A percentile compares a stretch with the other conserved stretches of the same genome.
Conservation (phyloP, 148 eudicot genomes). For the Spergularia marina region DNA sequence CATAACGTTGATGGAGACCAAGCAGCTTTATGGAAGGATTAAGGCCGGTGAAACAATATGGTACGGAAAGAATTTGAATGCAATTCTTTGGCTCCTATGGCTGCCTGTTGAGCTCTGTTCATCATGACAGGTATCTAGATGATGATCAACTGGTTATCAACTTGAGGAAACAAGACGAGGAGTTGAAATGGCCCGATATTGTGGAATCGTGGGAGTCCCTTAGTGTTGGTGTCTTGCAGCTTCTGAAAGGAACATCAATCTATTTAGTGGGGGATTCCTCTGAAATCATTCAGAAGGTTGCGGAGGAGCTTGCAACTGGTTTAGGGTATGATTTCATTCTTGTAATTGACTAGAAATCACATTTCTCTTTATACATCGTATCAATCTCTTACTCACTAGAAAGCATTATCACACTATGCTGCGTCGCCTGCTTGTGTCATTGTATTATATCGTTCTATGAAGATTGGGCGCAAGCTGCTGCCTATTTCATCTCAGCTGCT, state of each 20-base stretch:
- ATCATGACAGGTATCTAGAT: slow-evolving; percentile 67
- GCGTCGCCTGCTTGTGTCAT: neutral
- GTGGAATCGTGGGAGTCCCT: slow-evolving; percentile 94
- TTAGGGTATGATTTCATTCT: slow-evolving; percentile 50
- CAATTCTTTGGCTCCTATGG: neutral
- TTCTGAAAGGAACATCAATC: slow-evolving; percentile 76
- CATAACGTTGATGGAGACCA: slow-evolving; percentile 65
- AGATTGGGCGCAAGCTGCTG: neutral
- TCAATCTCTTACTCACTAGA: neutral
- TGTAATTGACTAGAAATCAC: neutral
- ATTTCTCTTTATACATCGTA: neutral
- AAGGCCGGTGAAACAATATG: slow-evolving; percentile 97
- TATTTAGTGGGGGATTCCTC: slow-evolving; percentile 83
- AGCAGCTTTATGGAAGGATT: slow-evolving; percentile 63
- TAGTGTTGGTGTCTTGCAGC: slow-evolving; percentile 60
- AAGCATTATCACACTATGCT: neutral
- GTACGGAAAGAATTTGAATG: slow-evolving; percentile 30
- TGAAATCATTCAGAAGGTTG: slow-evolving; percentile 72
- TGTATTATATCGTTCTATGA: neutral
- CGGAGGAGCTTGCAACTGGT: slow-evolving; percentile 82
- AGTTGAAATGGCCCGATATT: slow-evolving; percentile 87
- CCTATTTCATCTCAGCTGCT: neutral
- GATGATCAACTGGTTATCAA: slow-evolving; percentile 74
- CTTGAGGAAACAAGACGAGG: slow-evolving; percentile 83
- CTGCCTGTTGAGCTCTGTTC: slow-evolving; percentile 3